Evolutionary conservation across 805 yeast genomes (phyloP).

Genomic region (Starmerella geochares): DNA sequence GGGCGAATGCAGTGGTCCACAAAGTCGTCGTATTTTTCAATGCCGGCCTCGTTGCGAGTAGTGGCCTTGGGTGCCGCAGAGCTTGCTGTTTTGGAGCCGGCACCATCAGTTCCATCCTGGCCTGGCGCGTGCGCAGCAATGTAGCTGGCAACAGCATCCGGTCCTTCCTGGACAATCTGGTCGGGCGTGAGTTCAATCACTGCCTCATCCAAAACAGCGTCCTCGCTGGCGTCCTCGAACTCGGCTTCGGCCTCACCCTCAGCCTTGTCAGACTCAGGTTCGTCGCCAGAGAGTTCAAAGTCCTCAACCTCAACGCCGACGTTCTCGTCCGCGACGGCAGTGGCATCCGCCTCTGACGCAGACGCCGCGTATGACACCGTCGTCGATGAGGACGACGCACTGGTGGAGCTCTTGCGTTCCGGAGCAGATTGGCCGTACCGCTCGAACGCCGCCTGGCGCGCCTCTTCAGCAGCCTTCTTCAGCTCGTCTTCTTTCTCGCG

Average conservation of each 20-base stretch:
- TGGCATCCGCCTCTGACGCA: no score
- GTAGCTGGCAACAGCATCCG: conserved; percentile 23
- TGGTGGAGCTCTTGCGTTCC: conserved; percentile 4
- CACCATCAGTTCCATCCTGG: background rate
- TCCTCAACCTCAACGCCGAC: conserved; percentile 3
- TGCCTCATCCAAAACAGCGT: conserved; percentile 22
- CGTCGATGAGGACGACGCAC: conserved; percentile 1
- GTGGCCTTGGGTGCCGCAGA: conserved; percentile 14
- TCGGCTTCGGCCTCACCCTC: conserved; percentile 52
- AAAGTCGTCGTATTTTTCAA: conserved; percentile 14
- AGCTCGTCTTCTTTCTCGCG: conserved; percentile 13
- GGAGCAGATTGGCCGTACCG: conserved; percentile 16
- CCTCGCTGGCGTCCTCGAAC: conserved; percentile 57
- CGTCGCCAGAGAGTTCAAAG: background rate
- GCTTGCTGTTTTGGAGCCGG: background rate
- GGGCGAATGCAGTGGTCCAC: conserved; percentile 22
- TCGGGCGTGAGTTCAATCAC: conserved; percentile 23
- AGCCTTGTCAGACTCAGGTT: conserved; percentile 1
- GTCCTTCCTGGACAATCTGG: conserved; percentile 26
- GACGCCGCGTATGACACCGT: no score
- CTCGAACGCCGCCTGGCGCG: conserved; percentile 19
- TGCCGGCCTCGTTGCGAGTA: conserved; percentile 14
- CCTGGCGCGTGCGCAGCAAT: conserved; percentile 12
- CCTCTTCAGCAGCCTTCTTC: conserved; percentile 4
- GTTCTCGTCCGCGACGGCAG: no score